Conservation (phyloP, 1,139 yeast genomes). For the Arxiozyma telluris region DNA sequence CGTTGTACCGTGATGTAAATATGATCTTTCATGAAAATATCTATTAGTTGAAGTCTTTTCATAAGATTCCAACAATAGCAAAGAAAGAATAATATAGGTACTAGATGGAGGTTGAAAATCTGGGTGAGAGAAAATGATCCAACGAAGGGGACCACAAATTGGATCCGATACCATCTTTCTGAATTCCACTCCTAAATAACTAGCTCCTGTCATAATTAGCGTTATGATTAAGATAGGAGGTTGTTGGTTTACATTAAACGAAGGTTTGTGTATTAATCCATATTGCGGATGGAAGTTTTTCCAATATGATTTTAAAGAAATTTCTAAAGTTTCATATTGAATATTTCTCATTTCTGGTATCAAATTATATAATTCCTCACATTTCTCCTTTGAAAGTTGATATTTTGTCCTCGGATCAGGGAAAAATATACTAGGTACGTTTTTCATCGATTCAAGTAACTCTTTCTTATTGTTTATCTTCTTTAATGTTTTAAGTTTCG, state of each 20-base stretch:
- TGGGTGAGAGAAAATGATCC: constrained; percentile 49
- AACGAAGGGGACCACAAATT: constrained; percentile 56
- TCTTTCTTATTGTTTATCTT: constrained; percentile 6
- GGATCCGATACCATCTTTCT: constrained; percentile 33
- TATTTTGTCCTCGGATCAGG: constrained; percentile 10
- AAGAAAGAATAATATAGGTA: constrained; percentile 59
- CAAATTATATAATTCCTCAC: constrained; percentile 14
- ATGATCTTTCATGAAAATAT: constrained; percentile 62
- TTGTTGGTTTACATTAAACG: constrained; percentile 46
- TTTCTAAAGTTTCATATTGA: constrained; percentile 19
- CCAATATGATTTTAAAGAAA: constrained; percentile 42
- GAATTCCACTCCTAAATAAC: constrained; percentile 30
- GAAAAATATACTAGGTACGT: constrained; percentile 18
- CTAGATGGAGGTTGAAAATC: constrained; percentile 52
- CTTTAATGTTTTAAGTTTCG: constrained; percentile 3
- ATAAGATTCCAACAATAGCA: constrained; percentile 53
- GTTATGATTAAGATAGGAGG: constrained; percentile 48
- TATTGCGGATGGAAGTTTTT: constrained; percentile 51
- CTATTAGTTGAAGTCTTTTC: constrained; percentile 57
- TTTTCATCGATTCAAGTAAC: constrained; percentile 12
- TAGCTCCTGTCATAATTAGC: constrained; percentile 50
- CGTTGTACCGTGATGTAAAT: constrained; percentile 68
- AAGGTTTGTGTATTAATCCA: constrained; percentile 54
- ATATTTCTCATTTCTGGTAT: constrained; percentile 25
- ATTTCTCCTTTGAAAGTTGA: constrained; percentile 11